phyloP scores from a whole-genome alignment of 768 basidiomycete genomes.

The Pleurotus platypus region DNA sequence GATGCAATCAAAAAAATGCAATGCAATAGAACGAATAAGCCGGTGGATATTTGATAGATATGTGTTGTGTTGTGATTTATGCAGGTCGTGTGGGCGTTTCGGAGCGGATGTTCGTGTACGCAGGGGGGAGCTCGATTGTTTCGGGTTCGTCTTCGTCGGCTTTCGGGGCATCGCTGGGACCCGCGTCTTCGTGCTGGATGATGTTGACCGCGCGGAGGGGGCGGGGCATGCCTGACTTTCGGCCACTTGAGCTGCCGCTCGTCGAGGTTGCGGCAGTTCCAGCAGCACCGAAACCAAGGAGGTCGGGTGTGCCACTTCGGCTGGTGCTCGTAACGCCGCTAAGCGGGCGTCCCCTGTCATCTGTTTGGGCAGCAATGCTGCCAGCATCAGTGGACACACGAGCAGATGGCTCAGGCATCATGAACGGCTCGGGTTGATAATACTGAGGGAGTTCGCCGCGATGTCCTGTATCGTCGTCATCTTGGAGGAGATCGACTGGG shows the following conservation, averaged over 20 bases:
- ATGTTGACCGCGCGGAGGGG: constrained; percentile 68
- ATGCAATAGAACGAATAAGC: too few species aligned
- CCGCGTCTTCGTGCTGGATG: constrained; percentile 84
- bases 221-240: constrained; percentile 44
- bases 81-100: not conserved
- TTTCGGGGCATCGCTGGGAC: constrained; percentile 38
- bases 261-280: constrained; percentile 22
- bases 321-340: constrained; percentile 37
- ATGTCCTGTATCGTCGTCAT: constrained; percentile 42
- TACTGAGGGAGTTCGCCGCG: constrained; percentile 61
- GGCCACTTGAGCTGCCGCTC: constrained; percentile 20
- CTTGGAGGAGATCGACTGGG: constrained; percentile 65
- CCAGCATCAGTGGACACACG: constrained; percentile 32
- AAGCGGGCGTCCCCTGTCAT: constrained; percentile 27
- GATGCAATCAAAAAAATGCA: too few species aligned
- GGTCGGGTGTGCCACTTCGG: constrained; percentile 46
- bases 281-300: constrained; percentile 15
- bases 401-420: constrained; percentile 59
- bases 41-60: too few species aligned
- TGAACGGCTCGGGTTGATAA: constrained; percentile 74
- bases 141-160: constrained; percentile 47
- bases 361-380: constrained; percentile 21
- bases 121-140: constrained; percentile 81
- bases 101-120: constrained; percentile 64
- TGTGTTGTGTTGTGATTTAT: too few species aligned